Evolutionary conservation across 163 green algal genomes (phyloP), one percentile per base, ranked within the genome.

Genomic region (Dunaliella salina): DNA sequence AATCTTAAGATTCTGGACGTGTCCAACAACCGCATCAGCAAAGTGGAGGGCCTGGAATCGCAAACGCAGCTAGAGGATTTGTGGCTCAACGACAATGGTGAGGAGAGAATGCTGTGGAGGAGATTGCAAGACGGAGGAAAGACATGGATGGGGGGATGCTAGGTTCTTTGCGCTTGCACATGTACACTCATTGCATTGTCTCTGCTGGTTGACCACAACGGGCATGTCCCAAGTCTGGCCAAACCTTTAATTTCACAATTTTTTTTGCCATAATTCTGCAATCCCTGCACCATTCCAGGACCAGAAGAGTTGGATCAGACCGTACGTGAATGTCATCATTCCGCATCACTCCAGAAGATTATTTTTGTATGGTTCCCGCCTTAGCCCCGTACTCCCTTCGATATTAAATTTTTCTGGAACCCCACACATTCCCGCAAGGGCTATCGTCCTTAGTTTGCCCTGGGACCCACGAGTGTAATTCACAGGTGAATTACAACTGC

Each of bases 41-140:
- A 81, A 24, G 40, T 96, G 20, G 85, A 93, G 33, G 86, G 89
- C 35, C 85, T 97, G 34, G 86, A 91, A 1, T 82, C 63, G 0
- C 87, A 93, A 1, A 85, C 79, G 12, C 82, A 88, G 46, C 87
- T 96, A 78, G 84, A 95, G 85, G 95, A 98, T 88, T 90, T 98
- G 22, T 98, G 96, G 96, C 88, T 97, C 29, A 98, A 98, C 83
- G 93, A 98, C 88, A 98, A 98, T 86, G 33, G 83, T 85, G 59
- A 67, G 83, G 80, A 29, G 29, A 5, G n/a, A 34, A 25, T 67
- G 33, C 80, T 26, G 8, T 30, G 13, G 63, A 30, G 22, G 63
- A 29, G 8, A 75, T 75, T 75, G 24, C 22, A 29, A 30, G 20
- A 12, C 63, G 20, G 63, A 30, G 63, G 4, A 26, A 29, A 29